Evolutionary conservation across 2,329 filamentous ascomycete genomes (phyloP).

Genomic region (Diplocarpon mali): DNA sequence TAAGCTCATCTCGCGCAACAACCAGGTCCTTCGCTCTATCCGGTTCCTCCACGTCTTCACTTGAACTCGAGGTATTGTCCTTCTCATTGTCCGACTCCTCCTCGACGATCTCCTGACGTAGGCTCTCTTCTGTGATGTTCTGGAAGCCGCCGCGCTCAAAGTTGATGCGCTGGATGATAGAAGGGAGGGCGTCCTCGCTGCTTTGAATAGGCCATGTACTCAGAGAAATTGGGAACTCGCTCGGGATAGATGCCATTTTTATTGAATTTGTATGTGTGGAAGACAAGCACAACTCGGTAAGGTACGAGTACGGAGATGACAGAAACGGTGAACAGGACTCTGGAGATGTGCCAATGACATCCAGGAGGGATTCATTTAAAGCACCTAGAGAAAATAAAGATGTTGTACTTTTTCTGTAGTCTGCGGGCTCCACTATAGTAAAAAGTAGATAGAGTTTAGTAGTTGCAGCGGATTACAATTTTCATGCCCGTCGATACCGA

Average conservation of each 20-base stretch:
- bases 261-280: not conserved
- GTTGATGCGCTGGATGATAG: constrained; percentile 72
- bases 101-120: constrained; percentile 56
- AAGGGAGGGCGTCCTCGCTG: constrained; percentile 46
- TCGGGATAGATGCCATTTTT: constrained; percentile 28
- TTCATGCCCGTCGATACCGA: too few species aligned
- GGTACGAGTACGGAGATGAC: too few species aligned
- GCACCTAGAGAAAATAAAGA: too few species aligned
- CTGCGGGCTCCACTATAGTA: too few species aligned
- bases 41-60: constrained; percentile 35
- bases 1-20: constrained; percentile 44
- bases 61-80: constrained; percentile 36
- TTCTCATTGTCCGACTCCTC: constrained; percentile 32
- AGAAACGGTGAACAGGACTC: too few species aligned
- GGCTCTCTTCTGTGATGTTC: constrained; percentile 60
- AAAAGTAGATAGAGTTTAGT: too few species aligned
- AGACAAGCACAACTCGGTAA: too few species aligned
- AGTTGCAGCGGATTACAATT: too few species aligned
- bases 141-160: constrained; percentile 72
- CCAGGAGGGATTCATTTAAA: too few species aligned
- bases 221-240: constrained; percentile 44
- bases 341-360: too few species aligned
- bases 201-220: constrained; percentile 47
- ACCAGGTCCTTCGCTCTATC: constrained; percentile 27
- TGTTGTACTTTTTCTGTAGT: too few species aligned